Base-by-base conservation (phyloP, 805 yeast genomes). In the Saccharomycopsis sp. region DNA sequence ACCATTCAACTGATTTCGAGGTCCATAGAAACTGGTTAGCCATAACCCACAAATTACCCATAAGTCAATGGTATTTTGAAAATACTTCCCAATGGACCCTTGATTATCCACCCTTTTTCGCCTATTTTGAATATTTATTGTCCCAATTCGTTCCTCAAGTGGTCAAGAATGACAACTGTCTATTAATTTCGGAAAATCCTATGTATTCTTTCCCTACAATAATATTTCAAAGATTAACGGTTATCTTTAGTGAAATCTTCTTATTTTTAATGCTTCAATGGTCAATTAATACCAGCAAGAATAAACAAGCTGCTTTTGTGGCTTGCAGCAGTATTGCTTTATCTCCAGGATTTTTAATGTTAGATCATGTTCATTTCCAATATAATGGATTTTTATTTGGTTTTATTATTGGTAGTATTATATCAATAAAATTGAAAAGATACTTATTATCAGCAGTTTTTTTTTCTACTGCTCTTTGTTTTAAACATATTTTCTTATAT, bases 11-110 rank as follows among this genome's bases (percentile, higher is more conserved):
- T 1, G 98, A 92, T 58, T 89, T 92, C 52, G 98, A 92, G 56
- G 98, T 92, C 19, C 98, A 92, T 59, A 66, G 98, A 44, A 92
- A 92, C 55, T 92, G 98, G 98, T 69, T 92, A 17, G 95, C 98
- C 0, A 79, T 92, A 37, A 89, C 97, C 1, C 62, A 76, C 51
- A 68, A 69, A 4, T 60, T 88, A 15, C 96, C 96, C 0, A 36
- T 88, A 14, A 61, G 61, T 13, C 57, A 80, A 40, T 92, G 99
- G 99, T 92, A 92, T 56, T 56, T 67, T 31, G 95, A 92, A 49
- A 59, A 66, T 35, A 75, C 85, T 0, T 71, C 74, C 34, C 87
- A 82, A 55, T 92, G 97, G 96, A 92, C 97, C 0, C 63, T 92
- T 31, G 98, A 92, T 58, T 92, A 89, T 60, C 98, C 99, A 9